Conservation (phyloP, 202 grass and related monocot species). For the Panicum hallii region DNA sequence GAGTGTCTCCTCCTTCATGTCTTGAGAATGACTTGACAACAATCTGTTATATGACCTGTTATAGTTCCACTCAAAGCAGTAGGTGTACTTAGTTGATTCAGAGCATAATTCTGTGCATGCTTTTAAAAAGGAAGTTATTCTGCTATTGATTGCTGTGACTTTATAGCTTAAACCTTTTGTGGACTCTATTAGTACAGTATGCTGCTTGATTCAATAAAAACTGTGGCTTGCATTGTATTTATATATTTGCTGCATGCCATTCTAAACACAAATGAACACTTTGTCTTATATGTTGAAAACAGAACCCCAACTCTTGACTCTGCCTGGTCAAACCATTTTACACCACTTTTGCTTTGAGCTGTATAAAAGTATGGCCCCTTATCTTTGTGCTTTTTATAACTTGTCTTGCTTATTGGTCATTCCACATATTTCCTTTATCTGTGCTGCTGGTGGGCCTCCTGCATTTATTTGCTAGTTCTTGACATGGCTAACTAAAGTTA, state of each 20-base stretch:
- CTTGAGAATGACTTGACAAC: constrained; percentile 1
- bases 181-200: not conserved
- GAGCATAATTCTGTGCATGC: not conserved
- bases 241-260: constrained; percentile 12
- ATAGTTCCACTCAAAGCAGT: not conserved
- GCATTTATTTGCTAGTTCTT: constrained; percentile 26
- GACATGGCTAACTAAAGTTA: constrained; percentile 15
- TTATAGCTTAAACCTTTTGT: not conserved
- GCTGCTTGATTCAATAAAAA: constrained; percentile 20
- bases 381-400: constrained; percentile 20
- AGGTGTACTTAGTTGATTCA: not conserved
- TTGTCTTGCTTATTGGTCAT: constrained; percentile 27
- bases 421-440: constrained; percentile 21
- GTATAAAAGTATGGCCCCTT: not conserved
- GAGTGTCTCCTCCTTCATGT: not conserved
- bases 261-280: constrained; percentile 1
- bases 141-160: not conserved
- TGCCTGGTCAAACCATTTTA: constrained; percentile 1
- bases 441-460: constrained; percentile 11
- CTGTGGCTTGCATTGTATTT: not conserved
- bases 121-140: constrained; percentile 17
- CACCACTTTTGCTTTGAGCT: not conserved
- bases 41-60: not conserved
- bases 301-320: not conserved
- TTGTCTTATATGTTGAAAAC: not conserved